Percentiles rank a stretch among this genome's conserved stretches.
phyloP scores from a whole-genome alignment of 2,329 filamentous ascomycete genomes.

The Thielaviopsis cerberus region DNA sequence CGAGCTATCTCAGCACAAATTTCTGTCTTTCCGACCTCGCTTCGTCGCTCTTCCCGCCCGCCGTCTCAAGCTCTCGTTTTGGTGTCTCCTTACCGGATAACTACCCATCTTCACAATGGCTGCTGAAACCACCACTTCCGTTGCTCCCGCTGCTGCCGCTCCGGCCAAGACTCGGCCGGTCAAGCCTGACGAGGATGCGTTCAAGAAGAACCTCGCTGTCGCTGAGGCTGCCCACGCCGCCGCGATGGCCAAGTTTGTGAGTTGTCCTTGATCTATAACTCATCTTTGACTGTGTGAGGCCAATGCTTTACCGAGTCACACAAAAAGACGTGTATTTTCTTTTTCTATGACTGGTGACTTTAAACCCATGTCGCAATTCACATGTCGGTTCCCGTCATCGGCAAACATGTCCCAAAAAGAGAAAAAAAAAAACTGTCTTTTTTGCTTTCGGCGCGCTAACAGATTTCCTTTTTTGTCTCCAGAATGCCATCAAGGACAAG shows the following conservation, averaged over 20 bases:
- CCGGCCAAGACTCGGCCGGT: constrained; percentile 38
- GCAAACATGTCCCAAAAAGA: not conserved
- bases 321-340: not conserved
- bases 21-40: constrained; percentile 2
- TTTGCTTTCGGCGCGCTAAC: not conserved
- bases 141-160: constrained; percentile 28
- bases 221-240: constrained; percentile 75
- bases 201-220: constrained; percentile 59
- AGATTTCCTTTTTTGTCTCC: constrained; percentile 7
- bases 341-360: not conserved
- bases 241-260: constrained; percentile 42
- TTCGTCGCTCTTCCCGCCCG: constrained; percentile 2
- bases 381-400: constrained; percentile 9
- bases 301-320: not conserved
- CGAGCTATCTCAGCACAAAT: not conserved
- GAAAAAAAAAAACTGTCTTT: not conserved
- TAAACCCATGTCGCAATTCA: not conserved
- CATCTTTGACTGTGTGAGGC: not conserved
- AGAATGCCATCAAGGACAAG: constrained; percentile 80
- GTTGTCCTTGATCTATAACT: constrained; percentile 14
- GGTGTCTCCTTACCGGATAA: constrained; percentile 13
- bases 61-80: constrained; percentile 10
- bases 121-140: constrained; percentile 20
- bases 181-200: constrained; percentile 73
- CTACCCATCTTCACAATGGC: constrained; percentile 12